phyloP scores from a whole-genome alignment of 2,329 filamentous ascomycete species.

The Cladobotryum mycophilum region DNA sequence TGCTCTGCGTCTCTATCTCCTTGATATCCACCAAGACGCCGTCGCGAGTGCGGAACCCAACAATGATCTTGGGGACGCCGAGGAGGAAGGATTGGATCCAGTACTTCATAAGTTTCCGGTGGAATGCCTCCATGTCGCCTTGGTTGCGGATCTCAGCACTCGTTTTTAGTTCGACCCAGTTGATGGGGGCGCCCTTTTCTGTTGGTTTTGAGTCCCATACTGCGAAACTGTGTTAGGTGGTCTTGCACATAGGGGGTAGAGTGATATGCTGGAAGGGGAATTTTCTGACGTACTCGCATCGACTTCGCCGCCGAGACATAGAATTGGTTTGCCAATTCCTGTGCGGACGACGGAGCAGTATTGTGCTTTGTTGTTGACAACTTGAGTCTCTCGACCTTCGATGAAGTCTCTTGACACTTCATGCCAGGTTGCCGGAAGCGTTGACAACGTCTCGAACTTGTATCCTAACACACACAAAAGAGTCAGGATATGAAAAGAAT shows the following conservation, averaged over 20 bases:
- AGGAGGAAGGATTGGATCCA: conserved; percentile 96
- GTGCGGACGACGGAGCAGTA: conserved; percentile 94
- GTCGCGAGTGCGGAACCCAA: conserved; percentile 72
- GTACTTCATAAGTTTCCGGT: conserved; percentile 87
- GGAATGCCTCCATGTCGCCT: conserved; percentile 67
- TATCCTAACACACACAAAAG: conserved; percentile 55
- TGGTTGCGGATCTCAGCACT: conserved; percentile 63
- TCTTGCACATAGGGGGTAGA: too few relatives aligned
- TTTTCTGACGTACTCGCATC: conserved; percentile 59
- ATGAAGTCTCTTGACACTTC: conserved; percentile 70
- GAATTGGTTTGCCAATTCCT: conserved; percentile 65
- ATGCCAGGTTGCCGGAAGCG: conserved; percentile 69
- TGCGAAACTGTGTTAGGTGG: conserved; percentile 21
- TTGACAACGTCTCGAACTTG: conserved; percentile 86
- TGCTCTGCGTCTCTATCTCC: conserved; percentile 71
- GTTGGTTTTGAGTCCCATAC: conserved; percentile 80
- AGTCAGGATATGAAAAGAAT: neutral
- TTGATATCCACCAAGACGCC: conserved; percentile 68
- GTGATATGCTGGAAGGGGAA: conserved; percentile 6
- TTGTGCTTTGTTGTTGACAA: conserved; percentile 85
- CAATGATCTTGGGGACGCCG: conserved; percentile 83
- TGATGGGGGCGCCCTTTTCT: conserved; percentile 59
- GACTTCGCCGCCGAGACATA: conserved; percentile 89
- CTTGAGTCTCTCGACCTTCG: conserved; percentile 61
- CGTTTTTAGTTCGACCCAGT: conserved; percentile 96